Evolutionary conservation across 331 rosid genomes (phyloP), one percentile per base, ranked within the genome.

Genomic region (Rosa hybrid): DNA sequence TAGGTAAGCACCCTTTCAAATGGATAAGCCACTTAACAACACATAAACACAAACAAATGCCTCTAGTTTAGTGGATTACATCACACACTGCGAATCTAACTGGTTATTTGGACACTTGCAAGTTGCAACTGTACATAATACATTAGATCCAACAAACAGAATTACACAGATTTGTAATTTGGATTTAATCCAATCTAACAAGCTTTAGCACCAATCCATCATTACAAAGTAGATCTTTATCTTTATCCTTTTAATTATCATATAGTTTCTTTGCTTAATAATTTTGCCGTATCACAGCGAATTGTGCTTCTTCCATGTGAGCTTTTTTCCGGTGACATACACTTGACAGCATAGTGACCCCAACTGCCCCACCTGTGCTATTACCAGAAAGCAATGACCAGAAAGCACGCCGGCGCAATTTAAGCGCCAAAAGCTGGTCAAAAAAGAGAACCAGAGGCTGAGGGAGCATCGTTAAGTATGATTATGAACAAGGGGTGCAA

Each of bases 291-390:
- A 21, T 78, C 78, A 77, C 81, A 44, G 77, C 80, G 25, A 65
- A 71, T 27, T 69, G 81, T 81, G 81, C 72, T 71, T 54, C 72
- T 64, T 72, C 81, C 77, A 76, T 76, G 84, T 84, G 86, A 67
- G 49, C 68, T 80, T 39, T 60, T 72, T 65, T 60, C 72, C 14
- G 27, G 50, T 41, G 72, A 68, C 23, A 68, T 41, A 46, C 41
- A 70, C 75, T 74, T 46, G 81, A 82, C 85, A 82, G 78, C 83
- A 78, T 57, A 41, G 30, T 76, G 86, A 85, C 44, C 85, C 85
- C 82, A 77, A 77, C n/a, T 59, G 62, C 49, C 81, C 77, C 81
- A 69, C 83, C 68, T 38, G 72, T n/a, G 60, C 73, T 65, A 34
- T 68, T 38, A 71, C 74, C 80, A 6, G 34, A 73, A 72, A 65